These are phyloP conservation scores for Verticillium klebahnii DNA, from an alignment of 2,329 filamentous ascomycete species.

Conservation along the genomic window DNA sequence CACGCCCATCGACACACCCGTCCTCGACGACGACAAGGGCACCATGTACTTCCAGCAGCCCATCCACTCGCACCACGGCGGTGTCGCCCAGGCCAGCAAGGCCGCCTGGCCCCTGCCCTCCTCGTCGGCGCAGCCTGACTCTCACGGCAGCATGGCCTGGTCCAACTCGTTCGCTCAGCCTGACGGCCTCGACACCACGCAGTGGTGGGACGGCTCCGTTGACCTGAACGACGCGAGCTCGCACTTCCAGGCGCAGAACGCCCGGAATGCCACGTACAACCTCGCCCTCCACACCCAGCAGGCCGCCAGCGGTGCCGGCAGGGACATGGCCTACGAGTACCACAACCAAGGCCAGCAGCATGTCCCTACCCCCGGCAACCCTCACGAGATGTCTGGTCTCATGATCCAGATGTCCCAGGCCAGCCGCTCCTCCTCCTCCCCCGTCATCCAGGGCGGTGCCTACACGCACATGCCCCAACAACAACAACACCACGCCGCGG, in stretches of 20 bases:
- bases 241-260: slow-evolving; percentile 25
- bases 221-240: slow-evolving; percentile 19
- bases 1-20: slow-evolving; percentile 34
- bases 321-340: slow-evolving; percentile 36
- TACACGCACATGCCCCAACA: slow-evolving; percentile 25
- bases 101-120: slow-evolving; percentile 17
- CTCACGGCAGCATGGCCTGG: slow-evolving; percentile 10
- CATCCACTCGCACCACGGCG: slow-evolving; percentile 11
- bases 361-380: slow-evolving; percentile 21
- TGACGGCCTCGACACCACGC: slow-evolving; percentile 13
- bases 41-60: slow-evolving; percentile 21
- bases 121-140: slow-evolving; percentile 8
- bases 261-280: slow-evolving; percentile 29
- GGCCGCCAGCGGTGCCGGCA: not conserved
- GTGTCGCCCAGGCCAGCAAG: slow-evolving; percentile 15
- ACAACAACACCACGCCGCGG: slow-evolving; percentile 1
- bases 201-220: slow-evolving; percentile 27
- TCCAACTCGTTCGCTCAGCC: slow-evolving; percentile 8
- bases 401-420: slow-evolving; percentile 51
- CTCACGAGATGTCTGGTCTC: slow-evolving; percentile 30
- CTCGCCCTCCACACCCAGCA: slow-evolving; percentile 36
- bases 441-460: slow-evolving; percentile 29
- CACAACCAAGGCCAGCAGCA: slow-evolving; percentile 7
- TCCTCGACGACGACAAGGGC: slow-evolving; percentile 21
- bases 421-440: slow-evolving; percentile 25